Conservation (phyloP, 2,329 filamentous ascomycete species). For the Verticillium longisporum region DNA sequence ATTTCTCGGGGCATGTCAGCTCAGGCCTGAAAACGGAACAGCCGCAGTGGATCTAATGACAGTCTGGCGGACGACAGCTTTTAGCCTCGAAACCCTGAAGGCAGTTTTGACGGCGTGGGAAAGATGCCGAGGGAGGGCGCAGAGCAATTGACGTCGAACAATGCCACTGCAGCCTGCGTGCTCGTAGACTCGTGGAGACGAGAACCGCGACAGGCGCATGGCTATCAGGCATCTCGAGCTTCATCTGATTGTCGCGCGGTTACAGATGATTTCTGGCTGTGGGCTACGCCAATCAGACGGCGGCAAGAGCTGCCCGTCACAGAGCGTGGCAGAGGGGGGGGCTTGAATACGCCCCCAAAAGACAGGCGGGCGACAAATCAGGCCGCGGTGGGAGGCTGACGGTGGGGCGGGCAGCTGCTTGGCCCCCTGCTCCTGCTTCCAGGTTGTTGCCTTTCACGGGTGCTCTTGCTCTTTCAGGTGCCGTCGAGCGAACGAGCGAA, state of each 20-base stretch:
- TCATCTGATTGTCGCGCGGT: constrained; percentile 5
- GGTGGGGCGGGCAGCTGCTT: background rate
- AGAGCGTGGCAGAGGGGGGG: background rate
- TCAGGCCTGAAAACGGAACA: background rate
- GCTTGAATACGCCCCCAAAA: background rate
- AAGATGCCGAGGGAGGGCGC: background rate
- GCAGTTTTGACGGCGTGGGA: background rate
- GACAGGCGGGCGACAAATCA: background rate
- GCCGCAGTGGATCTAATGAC: background rate
- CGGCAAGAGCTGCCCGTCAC: background rate
- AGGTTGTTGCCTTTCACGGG: background rate
- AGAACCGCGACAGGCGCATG: background rate
- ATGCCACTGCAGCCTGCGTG: too few species aligned
- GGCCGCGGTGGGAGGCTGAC: constrained; percentile 1
- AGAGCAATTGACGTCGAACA: too few species aligned
- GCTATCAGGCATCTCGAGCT: background rate
- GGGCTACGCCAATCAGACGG: background rate
- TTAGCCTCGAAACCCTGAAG: background rate
- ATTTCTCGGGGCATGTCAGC: background rate
- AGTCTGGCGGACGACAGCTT: background rate
- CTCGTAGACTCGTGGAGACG: background rate
- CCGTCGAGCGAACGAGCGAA: background rate
- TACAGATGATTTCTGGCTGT: constrained; percentile 1
- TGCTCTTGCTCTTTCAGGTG: background rate
- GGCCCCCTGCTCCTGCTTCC: background rate